A percentile compares a stretch with the other conserved stretches of the same genome.
These are phyloP conservation scores for Penicillium sp. DNA, from an alignment of 2,329 filamentous ascomycete species.

Conservation along the genomic window DNA sequence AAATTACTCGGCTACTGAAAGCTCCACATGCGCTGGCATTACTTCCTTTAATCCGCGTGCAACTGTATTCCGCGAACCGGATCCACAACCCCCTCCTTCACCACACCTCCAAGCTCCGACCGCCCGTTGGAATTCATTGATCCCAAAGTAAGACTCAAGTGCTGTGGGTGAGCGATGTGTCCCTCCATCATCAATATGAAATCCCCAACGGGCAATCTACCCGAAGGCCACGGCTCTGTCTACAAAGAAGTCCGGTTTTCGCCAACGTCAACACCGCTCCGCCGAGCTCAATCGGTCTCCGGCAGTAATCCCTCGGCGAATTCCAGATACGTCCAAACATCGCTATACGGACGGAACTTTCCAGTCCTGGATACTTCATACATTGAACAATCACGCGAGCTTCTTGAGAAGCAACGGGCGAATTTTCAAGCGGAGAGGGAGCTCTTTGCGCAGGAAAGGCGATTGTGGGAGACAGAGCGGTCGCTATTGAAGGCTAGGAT, in stretches of 20 bases:
- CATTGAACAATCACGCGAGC: conserved; percentile 42
- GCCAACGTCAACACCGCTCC: conserved; percentile 35
- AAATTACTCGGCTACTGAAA: background rate
- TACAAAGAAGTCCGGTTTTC: conserved; percentile 47
- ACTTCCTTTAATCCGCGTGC: background rate
- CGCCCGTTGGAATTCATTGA: background rate
- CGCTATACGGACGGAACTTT: conserved; percentile 18
- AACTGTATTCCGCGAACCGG: background rate
- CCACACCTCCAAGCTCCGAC: background rate
- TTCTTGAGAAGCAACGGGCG: conserved; percentile 39
- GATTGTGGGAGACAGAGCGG: conserved; percentile 46
- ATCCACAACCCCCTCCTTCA: background rate
- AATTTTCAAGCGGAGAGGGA: conserved; percentile 42
- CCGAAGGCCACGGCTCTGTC: conserved; percentile 34
- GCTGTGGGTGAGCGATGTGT: background rate
- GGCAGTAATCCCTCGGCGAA: conserved; percentile 34
- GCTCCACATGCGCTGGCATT: background rate
- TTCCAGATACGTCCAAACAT: conserved; percentile 22
- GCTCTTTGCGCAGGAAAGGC: conserved; percentile 45
- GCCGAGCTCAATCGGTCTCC: conserved; percentile 41
- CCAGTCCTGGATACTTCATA: conserved; percentile 36
- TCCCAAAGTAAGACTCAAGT: background rate
- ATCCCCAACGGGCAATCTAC: conserved; percentile 22
- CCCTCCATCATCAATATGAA: conserved; percentile 24
- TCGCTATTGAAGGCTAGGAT: conserved; percentile 43